Evolutionary conservation across 2,329 filamentous ascomycete genomes (phyloP).

Genomic region (Hymenoscyphus albidus): DNA sequence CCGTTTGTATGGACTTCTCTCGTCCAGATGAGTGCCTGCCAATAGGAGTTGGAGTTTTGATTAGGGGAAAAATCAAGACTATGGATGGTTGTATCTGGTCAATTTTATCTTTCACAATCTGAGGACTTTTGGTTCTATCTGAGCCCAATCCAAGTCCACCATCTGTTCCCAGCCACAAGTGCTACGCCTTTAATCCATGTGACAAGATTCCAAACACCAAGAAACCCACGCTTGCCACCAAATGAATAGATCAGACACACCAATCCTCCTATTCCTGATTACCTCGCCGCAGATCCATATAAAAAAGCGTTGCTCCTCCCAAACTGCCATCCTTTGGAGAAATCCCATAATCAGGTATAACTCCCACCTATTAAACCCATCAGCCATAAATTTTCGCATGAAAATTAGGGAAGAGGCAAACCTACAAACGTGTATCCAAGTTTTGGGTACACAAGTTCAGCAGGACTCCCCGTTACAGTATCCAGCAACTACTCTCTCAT

Average conservation of each 20-base stretch:
- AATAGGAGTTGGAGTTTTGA: no score
- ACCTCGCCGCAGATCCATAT: background rate
- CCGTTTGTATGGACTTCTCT: no score
- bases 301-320: conserved; percentile 1
- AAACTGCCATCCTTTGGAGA: conserved; percentile 2
- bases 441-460: conserved; percentile 50
- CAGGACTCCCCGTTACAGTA: conserved; percentile 48
- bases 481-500: conserved; percentile 40
- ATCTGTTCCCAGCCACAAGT: no score
- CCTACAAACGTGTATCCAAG: conserved; percentile 52
- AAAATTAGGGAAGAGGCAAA: background rate
- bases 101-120: no score
- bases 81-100: no score
- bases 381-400: background rate
- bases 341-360: conserved; percentile 9
- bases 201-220: no score
- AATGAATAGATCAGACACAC: background rate
- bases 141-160: no score
- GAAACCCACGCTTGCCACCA: background rate
- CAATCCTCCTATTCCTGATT: background rate
- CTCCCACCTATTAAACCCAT: background rate
- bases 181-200: no score
- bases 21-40: no score
- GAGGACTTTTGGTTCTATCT: no score
- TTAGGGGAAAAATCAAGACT: no score